Evolutionary conservation across 352 stramenopile species (phyloP), one percentile per base, ranked within the genome.

Genomic region (Phytophthora lateralis): DNA sequence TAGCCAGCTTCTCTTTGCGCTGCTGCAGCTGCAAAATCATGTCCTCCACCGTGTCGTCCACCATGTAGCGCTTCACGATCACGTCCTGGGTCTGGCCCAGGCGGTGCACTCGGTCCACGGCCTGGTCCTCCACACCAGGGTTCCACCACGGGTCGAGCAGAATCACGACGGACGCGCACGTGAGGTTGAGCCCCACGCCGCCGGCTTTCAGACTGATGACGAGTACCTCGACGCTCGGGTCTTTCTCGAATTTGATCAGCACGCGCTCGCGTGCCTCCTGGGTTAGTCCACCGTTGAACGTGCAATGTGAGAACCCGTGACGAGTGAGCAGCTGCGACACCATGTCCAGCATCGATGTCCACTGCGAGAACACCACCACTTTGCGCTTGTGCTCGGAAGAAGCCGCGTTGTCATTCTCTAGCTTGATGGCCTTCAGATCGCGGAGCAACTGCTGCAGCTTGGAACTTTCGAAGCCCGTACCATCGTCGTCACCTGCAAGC

Each of bases 81-180:
- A 98, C 92, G 38, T 84, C 75, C 32, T 86, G 79, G 0, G 71
- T 80, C 72, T 98, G 90, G 1, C 91, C 92, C 6, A 98, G 70
- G 2, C 92, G 88, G 48, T 97, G 91, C 30, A 97, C 89, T 38
- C 92, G 84, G 75, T 98, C 93, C 43, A 98, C 93, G 0, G 96
- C 96, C 69, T 99, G 96, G 27, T 96, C 81, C 56, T 98, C 94
- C 12, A 98, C 80, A 41, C 86, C 87, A 14, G 88, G 80, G 69
- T 98, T 98, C 95, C 93, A 98, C 92, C 93, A 98, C 54, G 92
- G 89, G 54, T 97, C 92, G 20, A 97, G 70, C 32, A 97, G 70
- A 37, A 97, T 91, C 32, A 97, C 89, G 5, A 96, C 79, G 1
- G 85, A 96, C 21, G 90, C 92, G 27, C 85, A 84, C 45, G 86